These are phyloP conservation scores for Colletotrichum neosansevieriae DNA, from an alignment of 2,329 filamentous ascomycete genomes.

Conservation along the genomic window DNA sequence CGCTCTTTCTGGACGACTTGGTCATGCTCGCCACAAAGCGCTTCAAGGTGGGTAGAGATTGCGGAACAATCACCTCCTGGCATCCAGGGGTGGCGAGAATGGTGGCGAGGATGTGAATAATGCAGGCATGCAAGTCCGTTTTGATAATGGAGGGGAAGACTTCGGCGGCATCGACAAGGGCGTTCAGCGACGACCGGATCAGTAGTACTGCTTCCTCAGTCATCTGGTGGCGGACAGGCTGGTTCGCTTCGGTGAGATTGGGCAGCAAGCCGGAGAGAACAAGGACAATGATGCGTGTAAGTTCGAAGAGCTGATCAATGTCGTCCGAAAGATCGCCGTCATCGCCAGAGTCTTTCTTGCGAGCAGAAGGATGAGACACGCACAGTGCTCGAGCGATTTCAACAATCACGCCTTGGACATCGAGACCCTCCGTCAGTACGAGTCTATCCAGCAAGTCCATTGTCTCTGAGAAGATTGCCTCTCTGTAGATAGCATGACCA, in stretches of 20 bases:
- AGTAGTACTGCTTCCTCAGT: slow-evolving; percentile 89
- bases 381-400: slow-evolving; percentile 93
- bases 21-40: slow-evolving; percentile 86
- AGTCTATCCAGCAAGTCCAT: slow-evolving; percentile 96
- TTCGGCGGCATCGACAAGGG: slow-evolving; percentile 92
- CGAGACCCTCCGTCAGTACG: slow-evolving; percentile 88
- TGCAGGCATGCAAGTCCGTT: slow-evolving; percentile 94
- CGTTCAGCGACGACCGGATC: slow-evolving; percentile 83
- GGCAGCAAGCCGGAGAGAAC: slow-evolving; percentile 90
- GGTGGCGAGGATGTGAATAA: slow-evolving; percentile 95
- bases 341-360: slow-evolving; percentile 72
- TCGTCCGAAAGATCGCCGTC: slow-evolving; percentile 92
- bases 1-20: slow-evolving; percentile 49
- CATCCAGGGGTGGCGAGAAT: slow-evolving; percentile 89
- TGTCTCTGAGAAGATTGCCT: slow-evolving; percentile 95
- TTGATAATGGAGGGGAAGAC: slow-evolving; percentile 98
- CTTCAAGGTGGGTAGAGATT: slow-evolving; percentile 90
- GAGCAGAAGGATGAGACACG: slow-evolving; percentile 89
- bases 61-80: slow-evolving; percentile 89
- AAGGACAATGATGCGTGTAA: slow-evolving; percentile 95
- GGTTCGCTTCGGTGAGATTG: slow-evolving; percentile 77
- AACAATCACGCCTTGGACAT: slow-evolving; percentile 92
- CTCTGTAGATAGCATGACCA: slow-evolving; percentile 95
- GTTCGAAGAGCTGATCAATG: slow-evolving; percentile 96
- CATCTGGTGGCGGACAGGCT: slow-evolving; percentile 78